Evolutionary conservation across 2,329 filamentous ascomycete genomes (phyloP), one percentile per base, ranked within the genome.

Genomic region (Bipolaris bicolor): DNA sequence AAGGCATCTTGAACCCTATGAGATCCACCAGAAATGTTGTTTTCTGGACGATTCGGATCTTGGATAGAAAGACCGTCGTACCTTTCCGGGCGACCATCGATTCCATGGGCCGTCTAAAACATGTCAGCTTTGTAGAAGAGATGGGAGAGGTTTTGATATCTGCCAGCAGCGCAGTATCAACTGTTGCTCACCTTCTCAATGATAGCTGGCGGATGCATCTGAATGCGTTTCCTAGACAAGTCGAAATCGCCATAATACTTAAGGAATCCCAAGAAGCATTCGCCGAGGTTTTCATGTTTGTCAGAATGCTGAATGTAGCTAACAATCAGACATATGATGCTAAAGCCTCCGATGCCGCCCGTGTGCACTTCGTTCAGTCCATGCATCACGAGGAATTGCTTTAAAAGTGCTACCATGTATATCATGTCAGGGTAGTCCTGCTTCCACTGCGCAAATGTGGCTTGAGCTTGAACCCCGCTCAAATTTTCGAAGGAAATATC

Each of bases 401-500:
- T 99, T 77, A 99, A 85, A 24, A 98, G 74, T 0, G 92, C 89
- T 36, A 97, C 91, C 22, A 99, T 80, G 39, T 91, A 86, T 0
- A 92, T 90, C 91, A 98, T 93, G 7, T 88, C 87, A 0, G 94
- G 93, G 63, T 89, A 97, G 51, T 88, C 80, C 13, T 81, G 67
- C 76, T 90, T 93, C 95, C 95, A 99, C 0, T 80, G 75, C 52
- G 87, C 77, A 73, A 97, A 97, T 0, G 92, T 97, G 16, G 87
- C 79, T 69, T 95, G 89, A 2, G 95, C 94, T 16, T 84, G 78
- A 9, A 97, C 79, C 10, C 95, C 95, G 40, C 90, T 91, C 34
- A 88, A 78, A 71, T 97, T 98, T 78, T 99, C 94, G 72, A 99
- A 97, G 0, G 93, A 98, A 11, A 99, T 85, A 73, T 99, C 95